Evolutionary conservation across 352 stramenopile genomes (phyloP).

Genomic region (Phytophthora multivora): DNA sequence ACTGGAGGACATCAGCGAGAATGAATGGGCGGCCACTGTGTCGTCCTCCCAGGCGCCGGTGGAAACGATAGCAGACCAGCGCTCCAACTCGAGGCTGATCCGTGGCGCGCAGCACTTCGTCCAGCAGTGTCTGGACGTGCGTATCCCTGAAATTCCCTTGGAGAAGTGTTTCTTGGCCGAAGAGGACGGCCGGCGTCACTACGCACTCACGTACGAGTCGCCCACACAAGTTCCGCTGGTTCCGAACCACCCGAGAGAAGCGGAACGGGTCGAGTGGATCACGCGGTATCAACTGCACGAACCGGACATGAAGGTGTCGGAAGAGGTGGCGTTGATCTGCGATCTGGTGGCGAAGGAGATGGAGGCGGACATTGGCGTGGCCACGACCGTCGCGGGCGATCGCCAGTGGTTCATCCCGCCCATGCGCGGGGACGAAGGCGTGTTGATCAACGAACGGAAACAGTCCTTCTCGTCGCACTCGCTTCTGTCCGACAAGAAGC

Average conservation of each 20-base stretch:
- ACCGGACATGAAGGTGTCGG: conserved; percentile 13
- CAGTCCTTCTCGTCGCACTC: conserved; percentile 47
- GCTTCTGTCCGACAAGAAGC: conserved; percentile 26
- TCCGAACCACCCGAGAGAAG: conserved; percentile 31
- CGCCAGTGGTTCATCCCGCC: conserved; percentile 30
- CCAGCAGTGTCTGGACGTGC: conserved; percentile 62
- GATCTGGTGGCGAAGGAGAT: conserved; percentile 57
- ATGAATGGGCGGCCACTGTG: conserved; percentile 38
- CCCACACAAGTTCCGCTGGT: conserved; percentile 23
- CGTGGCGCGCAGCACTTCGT: conserved; percentile 43
- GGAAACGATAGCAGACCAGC: not conserved
- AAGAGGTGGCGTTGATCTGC: conserved; percentile 53
- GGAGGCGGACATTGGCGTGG: conserved; percentile 37
- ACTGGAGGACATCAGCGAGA: conserved; percentile 44
- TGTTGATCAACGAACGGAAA: conserved; percentile 21
- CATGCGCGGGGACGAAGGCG: conserved; percentile 7
- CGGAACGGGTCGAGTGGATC: conserved; percentile 40
- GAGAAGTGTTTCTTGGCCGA: conserved; percentile 50
- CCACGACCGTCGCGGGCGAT: conserved; percentile 34
- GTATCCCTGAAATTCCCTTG: conserved; percentile 41
- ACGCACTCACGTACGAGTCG: conserved; percentile 46
- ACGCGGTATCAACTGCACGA: conserved; percentile 29
- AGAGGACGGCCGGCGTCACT: conserved; percentile 37
- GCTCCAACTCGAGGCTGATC: conserved; percentile 18
- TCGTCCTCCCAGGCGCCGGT: conserved; percentile 6